A percentile compares a stretch with the other conserved stretches of the same genome.
Evolutionary conservation across 768 basidiomycete species (phyloP).

Genomic region (Crepidotus variabilis): DNA sequence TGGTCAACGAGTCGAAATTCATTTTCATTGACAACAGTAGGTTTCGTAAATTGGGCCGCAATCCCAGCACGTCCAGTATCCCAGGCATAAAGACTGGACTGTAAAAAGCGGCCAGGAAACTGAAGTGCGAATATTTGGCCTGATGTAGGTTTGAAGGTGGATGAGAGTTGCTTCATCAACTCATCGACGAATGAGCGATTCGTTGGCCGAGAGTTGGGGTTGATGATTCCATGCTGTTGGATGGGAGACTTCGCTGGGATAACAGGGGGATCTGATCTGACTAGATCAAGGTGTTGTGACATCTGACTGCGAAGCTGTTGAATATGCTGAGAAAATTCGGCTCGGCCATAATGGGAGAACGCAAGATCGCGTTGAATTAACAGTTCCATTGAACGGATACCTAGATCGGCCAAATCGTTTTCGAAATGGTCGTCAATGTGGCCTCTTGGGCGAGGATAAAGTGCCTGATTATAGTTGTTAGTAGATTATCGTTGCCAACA

Average conservation of each 20-base stretch:
- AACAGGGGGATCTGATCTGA: neutral
- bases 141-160: slow-evolving; percentile 18
- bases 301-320: slow-evolving; percentile 1
- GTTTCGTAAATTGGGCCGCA: slow-evolving; percentile 22
- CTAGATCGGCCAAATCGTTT: neutral
- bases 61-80: slow-evolving; percentile 16
- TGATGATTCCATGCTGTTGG: neutral
- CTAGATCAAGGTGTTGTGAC: neutral
- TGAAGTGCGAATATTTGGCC: slow-evolving; percentile 23
- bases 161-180: slow-evolving; percentile 12
- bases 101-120: slow-evolving; percentile 22
- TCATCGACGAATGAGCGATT: slow-evolving; percentile 13
- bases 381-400: neutral
- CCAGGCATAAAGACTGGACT: slow-evolving; percentile 18
- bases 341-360: neutral
- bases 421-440: slow-evolving; percentile 4
- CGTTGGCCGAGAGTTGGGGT: neutral
- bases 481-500: neutral
- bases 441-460: slow-evolving; percentile 1
- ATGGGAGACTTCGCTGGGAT: neutral
- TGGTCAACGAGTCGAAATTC: slow-evolving; percentile 25
- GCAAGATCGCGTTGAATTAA: neutral
- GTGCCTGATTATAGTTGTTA: neutral
- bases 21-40: slow-evolving; percentile 21
- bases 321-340: neutral